A percentile compares a stretch with the other conserved stretches of the same genome.
Conservation (phyloP, 2,329 filamentous ascomycete genomes). For the Metarhizium guizhouense region DNA sequence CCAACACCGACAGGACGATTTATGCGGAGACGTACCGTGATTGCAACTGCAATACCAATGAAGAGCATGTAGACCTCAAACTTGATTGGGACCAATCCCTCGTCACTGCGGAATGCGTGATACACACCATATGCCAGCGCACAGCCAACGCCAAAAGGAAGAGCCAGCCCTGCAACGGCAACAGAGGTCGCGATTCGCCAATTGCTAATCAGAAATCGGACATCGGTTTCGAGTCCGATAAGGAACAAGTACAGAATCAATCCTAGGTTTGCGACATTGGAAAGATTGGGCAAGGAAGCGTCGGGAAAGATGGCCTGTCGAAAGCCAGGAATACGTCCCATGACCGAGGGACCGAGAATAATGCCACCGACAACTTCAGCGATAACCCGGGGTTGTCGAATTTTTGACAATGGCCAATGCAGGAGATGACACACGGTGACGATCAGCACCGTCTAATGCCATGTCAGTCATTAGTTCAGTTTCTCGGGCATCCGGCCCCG, state of each 20-base stretch:
- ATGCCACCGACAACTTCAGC: conserved; percentile 81
- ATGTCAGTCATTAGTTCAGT: background rate
- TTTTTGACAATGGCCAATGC: conserved; percentile 66
- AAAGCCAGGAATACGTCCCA: conserved; percentile 80
- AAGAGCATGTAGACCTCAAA: conserved; percentile 58
- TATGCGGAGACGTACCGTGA: conserved; percentile 42
- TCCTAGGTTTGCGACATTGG: conserved; percentile 72
- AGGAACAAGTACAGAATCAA: conserved; percentile 80
- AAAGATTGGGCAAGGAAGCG: conserved; percentile 65
- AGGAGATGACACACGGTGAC: conserved; percentile 42
- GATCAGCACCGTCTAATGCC: conserved; percentile 30
- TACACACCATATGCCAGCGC: conserved; percentile 77
- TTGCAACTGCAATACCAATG: conserved; percentile 86
- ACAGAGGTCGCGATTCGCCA: conserved; percentile 75
- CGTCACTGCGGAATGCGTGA: conserved; percentile 52
- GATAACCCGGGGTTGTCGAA: conserved; percentile 75
- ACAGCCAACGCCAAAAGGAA: conserved; percentile 76
- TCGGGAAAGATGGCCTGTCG: conserved; percentile 65
- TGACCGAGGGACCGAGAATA: conserved; percentile 75
- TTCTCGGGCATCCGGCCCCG: background rate
- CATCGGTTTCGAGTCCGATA: conserved; percentile 78
- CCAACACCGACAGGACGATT: too few relatives aligned
- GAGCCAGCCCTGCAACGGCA: conserved; percentile 66
- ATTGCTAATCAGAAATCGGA: conserved; percentile 67
- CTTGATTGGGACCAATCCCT: conserved; percentile 29